Percentiles rank a stretch among this genome's conserved stretches.
phyloP scores from a whole-genome alignment of 768 basidiomycete genomes.

The Chalciporus piperatus region DNA sequence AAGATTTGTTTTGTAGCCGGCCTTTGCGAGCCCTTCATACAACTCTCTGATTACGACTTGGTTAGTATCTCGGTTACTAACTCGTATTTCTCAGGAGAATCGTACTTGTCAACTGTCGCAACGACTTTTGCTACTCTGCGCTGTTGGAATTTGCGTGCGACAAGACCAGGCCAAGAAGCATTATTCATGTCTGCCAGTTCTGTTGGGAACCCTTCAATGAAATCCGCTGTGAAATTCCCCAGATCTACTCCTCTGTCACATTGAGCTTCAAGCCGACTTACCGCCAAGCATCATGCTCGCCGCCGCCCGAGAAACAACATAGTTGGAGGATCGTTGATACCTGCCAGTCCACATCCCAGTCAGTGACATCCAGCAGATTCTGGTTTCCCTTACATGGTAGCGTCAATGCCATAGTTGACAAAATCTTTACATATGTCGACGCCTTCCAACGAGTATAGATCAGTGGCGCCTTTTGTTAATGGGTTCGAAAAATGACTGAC shows the following conservation, averaged over 20 bases:
- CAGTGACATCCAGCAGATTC: background rate
- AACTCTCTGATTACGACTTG: slow-evolving; percentile 19
- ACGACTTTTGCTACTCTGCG: slow-evolving; percentile 5
- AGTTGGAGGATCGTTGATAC: slow-evolving; percentile 5
- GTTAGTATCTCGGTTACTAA: background rate
- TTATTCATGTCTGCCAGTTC: slow-evolving; percentile 5
- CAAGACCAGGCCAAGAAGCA: slow-evolving; percentile 1
- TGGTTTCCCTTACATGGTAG: slow-evolving; percentile 8
- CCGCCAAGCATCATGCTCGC: slow-evolving; percentile 1
- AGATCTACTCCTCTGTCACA: background rate
- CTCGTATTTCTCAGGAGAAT: too few relatives aligned
- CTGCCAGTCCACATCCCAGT: background rate
- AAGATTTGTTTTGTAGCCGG: slow-evolving; percentile 30
- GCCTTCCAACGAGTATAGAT: background rate
- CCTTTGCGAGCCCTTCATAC: slow-evolving; percentile 31
- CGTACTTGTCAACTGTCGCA: slow-evolving; percentile 1
- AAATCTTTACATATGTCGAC: slow-evolving; percentile 34
- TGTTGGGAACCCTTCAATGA: slow-evolving; percentile 1
- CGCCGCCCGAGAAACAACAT: slow-evolving; percentile 1
- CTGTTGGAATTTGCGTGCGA: slow-evolving; percentile 4
- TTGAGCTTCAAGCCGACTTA: background rate
- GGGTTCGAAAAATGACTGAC: slow-evolving; percentile 17
- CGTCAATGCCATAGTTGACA: slow-evolving; percentile 20
- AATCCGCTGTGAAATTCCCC: background rate
- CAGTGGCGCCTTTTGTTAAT: background rate